Evolutionary conservation across 768 basidiomycete genomes (phyloP).

Genomic region (Mycena belliarum): DNA sequence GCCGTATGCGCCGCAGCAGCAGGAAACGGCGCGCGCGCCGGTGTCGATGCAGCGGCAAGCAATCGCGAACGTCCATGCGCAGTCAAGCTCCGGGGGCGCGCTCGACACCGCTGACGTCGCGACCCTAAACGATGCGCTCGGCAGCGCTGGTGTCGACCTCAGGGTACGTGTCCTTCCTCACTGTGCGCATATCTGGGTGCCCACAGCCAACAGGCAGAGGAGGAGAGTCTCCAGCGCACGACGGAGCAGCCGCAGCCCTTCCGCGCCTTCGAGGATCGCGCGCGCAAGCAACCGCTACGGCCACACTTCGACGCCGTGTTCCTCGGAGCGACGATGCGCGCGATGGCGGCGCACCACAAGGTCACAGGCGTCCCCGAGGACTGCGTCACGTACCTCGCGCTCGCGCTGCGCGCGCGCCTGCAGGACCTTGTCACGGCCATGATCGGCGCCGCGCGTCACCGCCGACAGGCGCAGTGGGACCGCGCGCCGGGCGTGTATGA

Average conservation of each 20-base stretch:
- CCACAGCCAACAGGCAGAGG: constrained; percentile 82
- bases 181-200: neutral
- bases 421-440: constrained; percentile 70
- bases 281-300: constrained; percentile 70
- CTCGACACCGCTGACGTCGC: constrained; percentile 56
- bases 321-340: constrained; percentile 69
- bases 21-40: neutral
- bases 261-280: constrained; percentile 74
- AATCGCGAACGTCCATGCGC: constrained; percentile 9
- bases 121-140: constrained; percentile 80
- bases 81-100: neutral
- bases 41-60: constrained; percentile 18
- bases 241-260: constrained; percentile 63
- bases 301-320: constrained; percentile 70
- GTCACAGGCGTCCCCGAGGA: constrained; percentile 63
- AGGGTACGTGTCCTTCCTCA: constrained; percentile 44
- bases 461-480: constrained; percentile 68
- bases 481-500: constrained; percentile 64
- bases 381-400: constrained; percentile 74
- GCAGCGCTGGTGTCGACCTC: constrained; percentile 87
- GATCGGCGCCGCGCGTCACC: constrained; percentile 68
- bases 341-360: constrained; percentile 67
- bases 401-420: constrained; percentile 76
- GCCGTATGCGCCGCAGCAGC: constrained; percentile 1
- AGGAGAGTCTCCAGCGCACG: constrained; percentile 73